phyloP scores from a whole-genome alignment of 768 basidiomycete genomes.

The Cystofilobasidium capitatum region DNA sequence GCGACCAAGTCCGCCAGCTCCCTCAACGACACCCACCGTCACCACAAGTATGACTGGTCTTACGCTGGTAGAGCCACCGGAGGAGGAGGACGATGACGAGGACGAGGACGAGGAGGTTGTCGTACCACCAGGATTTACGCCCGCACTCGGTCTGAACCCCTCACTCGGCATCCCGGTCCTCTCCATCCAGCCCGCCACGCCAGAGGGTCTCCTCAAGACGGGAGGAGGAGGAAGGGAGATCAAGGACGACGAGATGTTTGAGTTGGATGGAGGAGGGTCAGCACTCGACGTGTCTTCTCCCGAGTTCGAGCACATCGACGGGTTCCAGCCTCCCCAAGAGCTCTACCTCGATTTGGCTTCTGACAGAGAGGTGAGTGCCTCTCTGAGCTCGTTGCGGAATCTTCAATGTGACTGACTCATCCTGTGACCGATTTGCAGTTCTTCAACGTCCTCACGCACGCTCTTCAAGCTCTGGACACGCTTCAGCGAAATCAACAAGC shows the following conservation, averaged over 20 bases:
- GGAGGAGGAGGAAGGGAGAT: conserved; percentile 15
- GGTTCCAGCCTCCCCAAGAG: conserved; percentile 12
- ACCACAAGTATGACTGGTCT: too few species aligned
- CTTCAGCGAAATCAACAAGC: conserved; percentile 46
- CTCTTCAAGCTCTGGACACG: conserved; percentile 47
- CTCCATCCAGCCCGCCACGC: conserved; percentile 24
- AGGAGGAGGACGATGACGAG: conserved; percentile 7
- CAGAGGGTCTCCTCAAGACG: conserved; percentile 19
- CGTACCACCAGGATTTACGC: conserved; percentile 21
- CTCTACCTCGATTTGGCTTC: conserved; percentile 27
- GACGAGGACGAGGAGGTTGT: conserved; percentile 25
- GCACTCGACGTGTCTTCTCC: background rate
- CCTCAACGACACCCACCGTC: too few species aligned
- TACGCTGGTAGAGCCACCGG: conserved; percentile 3
- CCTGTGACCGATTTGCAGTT: conserved; percentile 43
- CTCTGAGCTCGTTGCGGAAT: background rate
- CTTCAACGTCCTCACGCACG: conserved; percentile 57
- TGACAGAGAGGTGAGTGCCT: conserved; percentile 17
- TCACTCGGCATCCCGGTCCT: conserved; percentile 11
- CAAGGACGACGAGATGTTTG: background rate
- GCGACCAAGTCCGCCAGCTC: background rate
- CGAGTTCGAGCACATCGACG: background rate
- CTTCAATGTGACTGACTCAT: background rate
- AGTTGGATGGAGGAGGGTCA: conserved; percentile 11
- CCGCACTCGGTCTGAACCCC: conserved; percentile 12